Conservation (phyloP, 768 basidiomycete species). For the Pluteus cervinus region DNA sequence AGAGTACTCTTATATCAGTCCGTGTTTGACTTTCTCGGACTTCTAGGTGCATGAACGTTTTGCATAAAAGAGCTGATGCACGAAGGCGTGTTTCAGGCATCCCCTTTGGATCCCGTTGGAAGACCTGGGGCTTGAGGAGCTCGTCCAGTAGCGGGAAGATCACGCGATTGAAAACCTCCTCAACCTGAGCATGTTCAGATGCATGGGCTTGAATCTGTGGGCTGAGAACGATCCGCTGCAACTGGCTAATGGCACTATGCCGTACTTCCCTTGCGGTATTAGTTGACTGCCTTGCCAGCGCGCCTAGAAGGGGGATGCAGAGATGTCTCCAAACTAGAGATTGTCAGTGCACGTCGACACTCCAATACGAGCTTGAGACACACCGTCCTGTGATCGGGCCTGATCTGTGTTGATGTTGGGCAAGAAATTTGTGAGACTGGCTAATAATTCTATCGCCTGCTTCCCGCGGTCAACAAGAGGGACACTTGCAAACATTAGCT, state of each 20-base stretch:
- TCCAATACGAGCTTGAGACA: no score
- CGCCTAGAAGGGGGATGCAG: slow-evolving; percentile 66
- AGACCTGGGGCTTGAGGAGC: slow-evolving; percentile 77
- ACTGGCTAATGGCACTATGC: slow-evolving; percentile 68
- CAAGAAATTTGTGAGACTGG: slow-evolving; percentile 64
- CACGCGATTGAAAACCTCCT: slow-evolving; percentile 83
- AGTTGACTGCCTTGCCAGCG: slow-evolving; percentile 74
- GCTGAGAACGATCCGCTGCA: slow-evolving; percentile 82
- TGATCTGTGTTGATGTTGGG: no score
- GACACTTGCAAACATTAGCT: slow-evolving; percentile 40
- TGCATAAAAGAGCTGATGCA: slow-evolving; percentile 87
- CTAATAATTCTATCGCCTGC: slow-evolving; percentile 76
- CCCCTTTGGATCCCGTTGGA: slow-evolving; percentile 72
- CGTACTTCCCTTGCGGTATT: slow-evolving; percentile 83
- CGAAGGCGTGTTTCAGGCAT: slow-evolving; percentile 89
- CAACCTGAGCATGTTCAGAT: slow-evolving; percentile 55
- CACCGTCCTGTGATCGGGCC: no score
- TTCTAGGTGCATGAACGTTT: slow-evolving; percentile 92
- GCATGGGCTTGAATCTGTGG: slow-evolving; percentile 60
- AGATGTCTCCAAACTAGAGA: slow-evolving; percentile 69
- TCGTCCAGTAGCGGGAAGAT: slow-evolving; percentile 92
- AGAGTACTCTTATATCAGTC: slow-evolving; percentile 66
- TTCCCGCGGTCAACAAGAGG: slow-evolving; percentile 75
- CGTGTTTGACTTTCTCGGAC: slow-evolving; percentile 57
- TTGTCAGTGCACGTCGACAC: no score